Conservation (phyloP, 495 filamentous ascomycete genomes). For the Hyphodiscus hymeniophilus region DNA sequence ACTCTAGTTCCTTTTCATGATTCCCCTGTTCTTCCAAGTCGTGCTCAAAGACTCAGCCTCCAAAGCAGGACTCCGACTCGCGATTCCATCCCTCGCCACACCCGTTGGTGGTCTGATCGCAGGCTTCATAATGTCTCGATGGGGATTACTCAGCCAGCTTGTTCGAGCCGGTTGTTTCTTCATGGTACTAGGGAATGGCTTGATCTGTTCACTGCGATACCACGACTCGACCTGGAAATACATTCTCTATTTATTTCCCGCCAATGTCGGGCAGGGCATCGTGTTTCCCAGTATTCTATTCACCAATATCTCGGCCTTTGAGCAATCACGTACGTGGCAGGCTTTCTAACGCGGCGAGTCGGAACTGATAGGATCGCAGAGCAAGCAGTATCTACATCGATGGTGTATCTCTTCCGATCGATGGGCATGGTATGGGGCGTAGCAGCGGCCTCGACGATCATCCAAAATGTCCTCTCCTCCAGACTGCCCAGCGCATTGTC, state of each 20-base stretch:
- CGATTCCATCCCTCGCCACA: conserved; percentile 53
- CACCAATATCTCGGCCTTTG: conserved; percentile 54
- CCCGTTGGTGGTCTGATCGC: conserved; percentile 53
- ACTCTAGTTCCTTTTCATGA: conserved; percentile 53
- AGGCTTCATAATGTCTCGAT: conserved; percentile 56
- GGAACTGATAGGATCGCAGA: conserved; percentile 31
- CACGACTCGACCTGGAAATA: conserved; percentile 56
- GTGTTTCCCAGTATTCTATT: conserved; percentile 56
- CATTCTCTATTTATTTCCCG: conserved; percentile 52
- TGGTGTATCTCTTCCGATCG: conserved; percentile 54
- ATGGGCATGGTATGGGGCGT: conserved; percentile 58
- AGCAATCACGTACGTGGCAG: conserved; percentile 43
- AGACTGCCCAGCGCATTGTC: conserved; percentile 48
- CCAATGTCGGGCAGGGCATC: conserved; percentile 56
- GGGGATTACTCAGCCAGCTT: conserved; percentile 48
- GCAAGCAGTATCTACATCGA: conserved; percentile 57
- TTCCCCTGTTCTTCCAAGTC: conserved; percentile 57
- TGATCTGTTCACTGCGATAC: conserved; percentile 48
- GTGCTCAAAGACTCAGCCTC: conserved; percentile 53
- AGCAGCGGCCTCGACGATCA: conserved; percentile 51
- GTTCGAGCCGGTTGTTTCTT: conserved; percentile 46
- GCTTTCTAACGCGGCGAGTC: neutral
- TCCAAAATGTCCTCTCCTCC: conserved; percentile 54
- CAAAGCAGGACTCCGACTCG: conserved; percentile 49
- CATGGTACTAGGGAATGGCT: conserved; percentile 51